Base-by-base conservation (phyloP, 1,284 basidiomycete genomes). In the Porogramme epimiltina region DNA sequence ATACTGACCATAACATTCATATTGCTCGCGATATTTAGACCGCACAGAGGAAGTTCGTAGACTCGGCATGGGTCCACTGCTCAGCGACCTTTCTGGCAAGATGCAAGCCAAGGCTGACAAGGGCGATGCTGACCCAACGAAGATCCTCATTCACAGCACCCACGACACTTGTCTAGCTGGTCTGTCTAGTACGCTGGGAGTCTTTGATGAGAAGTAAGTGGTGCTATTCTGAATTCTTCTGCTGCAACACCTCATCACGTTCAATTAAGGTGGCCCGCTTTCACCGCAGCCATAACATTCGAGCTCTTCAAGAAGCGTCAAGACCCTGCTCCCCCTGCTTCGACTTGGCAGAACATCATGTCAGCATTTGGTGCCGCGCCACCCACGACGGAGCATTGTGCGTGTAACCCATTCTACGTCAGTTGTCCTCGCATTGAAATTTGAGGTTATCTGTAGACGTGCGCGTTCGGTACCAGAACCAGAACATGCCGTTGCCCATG, bases 141-240 rank as follows among this genome's bases (percentile, higher is more conserved):
- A 84, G 65, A 72, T 90, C 22, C 77, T 89, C 15, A 75, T 93
- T 6, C 82, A 88, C 59, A 79, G 77, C 53, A 87, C 89, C 51
- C 90, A 93, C 64, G 91, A 93, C 65, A 89, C 89, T 1, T 81
- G 83, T 0, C 68, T 93, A 15, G 89, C 89, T 1, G 89, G 79
- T 0, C 60, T 92, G 39, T 78, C 81, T 39, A 74, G 76, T 20
- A 87, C 89, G 2, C 72, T 93, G 2, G 90, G 91, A 57, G 84
- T 85, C 2, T 93, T 85, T 66, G 88, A 93, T 60, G 79, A 89
- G 3, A 80, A 79, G 82, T 90, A 34, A 2, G 46, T 18, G n/a
- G n/a, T n/a, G n/a, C 25, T 1, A 9, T 10, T 31, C 6, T 39
- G 3, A 25, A 22, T 39, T 42, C 45, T 2, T 25, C 16, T 26